A percentile compares a stretch with the other conserved stretches of the same genome.
phyloP scores from a whole-genome alignment of 768 basidiomycete species.

The Leucocoprinus sp. region DNA sequence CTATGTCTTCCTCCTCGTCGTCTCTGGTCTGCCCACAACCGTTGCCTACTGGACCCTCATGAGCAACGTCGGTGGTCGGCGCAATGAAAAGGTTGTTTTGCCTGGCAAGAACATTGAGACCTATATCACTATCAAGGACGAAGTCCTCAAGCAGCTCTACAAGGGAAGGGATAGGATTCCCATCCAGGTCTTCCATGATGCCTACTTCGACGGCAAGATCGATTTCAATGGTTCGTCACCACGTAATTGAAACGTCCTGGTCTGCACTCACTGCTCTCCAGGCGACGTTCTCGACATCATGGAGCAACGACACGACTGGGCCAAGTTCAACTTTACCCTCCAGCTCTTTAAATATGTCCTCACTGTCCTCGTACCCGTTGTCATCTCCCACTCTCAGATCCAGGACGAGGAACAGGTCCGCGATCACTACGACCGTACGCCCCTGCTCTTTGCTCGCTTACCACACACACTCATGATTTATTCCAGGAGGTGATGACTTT shows the following conservation, averaged over 20 bases:
- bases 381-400: constrained; percentile 79
- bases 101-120: constrained; percentile 82
- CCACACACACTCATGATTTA: background rate
- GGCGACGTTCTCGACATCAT: constrained; percentile 90
- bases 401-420: constrained; percentile 97
- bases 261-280: constrained; percentile 22
- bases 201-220: constrained; percentile 92
- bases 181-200: constrained; percentile 96
- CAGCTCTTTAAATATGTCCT: constrained; percentile 95
- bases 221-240: constrained; percentile 77
- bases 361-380: constrained; percentile 82
- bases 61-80: constrained; percentile 72
- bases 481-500: constrained; percentile 85
- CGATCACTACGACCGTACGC: constrained; percentile 89
- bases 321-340: constrained; percentile 81
- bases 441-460: constrained; percentile 6
- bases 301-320: constrained; percentile 95
- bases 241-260: constrained; percentile 10
- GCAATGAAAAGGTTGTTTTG: constrained; percentile 77
- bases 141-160: constrained; percentile 72
- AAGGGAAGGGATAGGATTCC: constrained; percentile 86
- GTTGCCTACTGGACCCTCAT: constrained; percentile 86
- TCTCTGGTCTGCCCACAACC: constrained; percentile 71
- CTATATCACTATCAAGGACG: constrained; percentile 88
- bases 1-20: constrained; percentile 68